phyloP scores from a whole-genome alignment of 78 protist genomes.

The Dictyostelium firmibasis region DNA sequence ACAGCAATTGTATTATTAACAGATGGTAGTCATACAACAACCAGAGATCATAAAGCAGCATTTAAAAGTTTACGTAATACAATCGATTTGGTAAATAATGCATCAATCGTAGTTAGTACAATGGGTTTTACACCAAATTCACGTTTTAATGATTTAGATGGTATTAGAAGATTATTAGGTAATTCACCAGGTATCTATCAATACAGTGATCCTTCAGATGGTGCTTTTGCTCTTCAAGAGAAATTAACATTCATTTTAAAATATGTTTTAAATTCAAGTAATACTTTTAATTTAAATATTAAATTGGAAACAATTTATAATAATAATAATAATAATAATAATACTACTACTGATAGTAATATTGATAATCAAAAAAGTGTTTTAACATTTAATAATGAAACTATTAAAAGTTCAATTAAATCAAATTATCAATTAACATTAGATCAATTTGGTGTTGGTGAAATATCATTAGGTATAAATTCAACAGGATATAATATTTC shows the following conservation, averaged over 20 bases:
- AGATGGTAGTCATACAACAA: slow-evolving; percentile 65
- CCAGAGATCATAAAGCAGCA: slow-evolving; percentile 42
- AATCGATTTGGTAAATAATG: not conserved
- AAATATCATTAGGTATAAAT: not conserved
- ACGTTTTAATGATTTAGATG: slow-evolving; percentile 63
- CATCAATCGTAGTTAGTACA: slow-evolving; percentile 13
- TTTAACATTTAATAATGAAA: not conserved
- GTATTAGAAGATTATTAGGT: slow-evolving; percentile 58
- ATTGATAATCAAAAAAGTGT: not conserved
- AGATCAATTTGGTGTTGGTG: not conserved
- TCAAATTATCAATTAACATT: not conserved
- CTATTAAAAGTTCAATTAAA: not conserved
- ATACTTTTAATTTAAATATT: not conserved
- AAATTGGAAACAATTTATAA: not conserved
- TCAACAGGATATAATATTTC: not conserved
- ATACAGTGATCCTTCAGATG: slow-evolving; percentile 65
- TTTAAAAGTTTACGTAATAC: not conserved
- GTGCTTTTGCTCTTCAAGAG: slow-evolving; percentile 51
- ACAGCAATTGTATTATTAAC: slow-evolving; percentile 44
- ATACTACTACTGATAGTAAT: not conserved
- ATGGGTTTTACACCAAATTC: slow-evolving; percentile 80
- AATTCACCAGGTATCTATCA: slow-evolving; percentile 42
- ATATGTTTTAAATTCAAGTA: not conserved
- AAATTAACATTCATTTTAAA: slow-evolving; percentile 53
- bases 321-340: not conserved